Conservation (phyloP, 192 early-diverging fungal genomes). For the Mortierella antarctica region DNA sequence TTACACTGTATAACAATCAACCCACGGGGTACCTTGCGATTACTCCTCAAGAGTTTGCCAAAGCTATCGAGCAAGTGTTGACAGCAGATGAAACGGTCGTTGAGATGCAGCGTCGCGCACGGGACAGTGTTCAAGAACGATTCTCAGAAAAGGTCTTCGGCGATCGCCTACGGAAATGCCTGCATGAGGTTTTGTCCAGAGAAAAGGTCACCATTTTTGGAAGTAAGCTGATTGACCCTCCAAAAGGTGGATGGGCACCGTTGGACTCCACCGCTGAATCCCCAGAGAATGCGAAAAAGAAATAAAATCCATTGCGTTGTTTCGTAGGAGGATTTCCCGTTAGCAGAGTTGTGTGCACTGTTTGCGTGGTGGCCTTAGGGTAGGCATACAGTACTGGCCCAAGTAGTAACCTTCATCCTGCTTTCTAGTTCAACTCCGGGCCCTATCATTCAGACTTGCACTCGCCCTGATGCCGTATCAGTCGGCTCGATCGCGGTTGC, state of each 20-base stretch:
- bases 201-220: conserved; percentile 44
- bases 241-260: conserved; percentile 1
- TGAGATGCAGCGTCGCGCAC: conserved; percentile 69
- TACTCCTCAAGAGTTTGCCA: conserved; percentile 73
- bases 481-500: no score
- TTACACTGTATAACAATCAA: conserved; percentile 59
- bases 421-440: no score
- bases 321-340: no score
- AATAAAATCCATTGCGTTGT: no score
- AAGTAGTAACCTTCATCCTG: no score
- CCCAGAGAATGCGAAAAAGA: no score
- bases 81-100: conserved; percentile 55
- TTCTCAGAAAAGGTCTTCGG: conserved; percentile 76
- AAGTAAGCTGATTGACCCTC: conserved; percentile 24
- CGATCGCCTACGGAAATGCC: conserved; percentile 18
- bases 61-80: conserved; percentile 60
- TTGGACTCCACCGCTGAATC: no score
- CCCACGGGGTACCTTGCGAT: conserved; percentile 73
- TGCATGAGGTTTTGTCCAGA: conserved; percentile 27
- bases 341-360: no score
- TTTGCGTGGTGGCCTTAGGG: no score
- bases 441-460: no score
- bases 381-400: no score
- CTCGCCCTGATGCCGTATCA: no score
- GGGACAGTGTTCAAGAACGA: conserved; percentile 67